Base-by-base conservation (phyloP, 1,139 yeast genomes). In the Suhomyces atakaporum region DNA sequence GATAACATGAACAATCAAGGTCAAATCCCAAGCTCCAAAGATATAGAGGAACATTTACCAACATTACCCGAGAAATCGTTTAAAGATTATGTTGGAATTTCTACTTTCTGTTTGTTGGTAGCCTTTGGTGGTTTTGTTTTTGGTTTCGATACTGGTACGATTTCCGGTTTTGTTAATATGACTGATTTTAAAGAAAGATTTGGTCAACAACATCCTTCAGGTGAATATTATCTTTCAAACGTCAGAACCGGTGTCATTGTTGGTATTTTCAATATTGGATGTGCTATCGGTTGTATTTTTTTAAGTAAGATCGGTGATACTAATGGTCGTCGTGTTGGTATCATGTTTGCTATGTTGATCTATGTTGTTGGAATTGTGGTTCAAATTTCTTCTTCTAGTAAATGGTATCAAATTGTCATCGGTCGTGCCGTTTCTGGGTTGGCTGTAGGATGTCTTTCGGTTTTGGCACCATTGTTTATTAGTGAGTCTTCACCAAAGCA, bases 371-470 rank as follows among this genome's bases (percentile, higher is more conserved):
- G 58, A 21, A 50, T 55, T 12, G 46, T 54, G 24, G 43, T 56
- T 38, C 60, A 56, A 39, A 54, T 54, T 18, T 40, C 55, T 9
- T 39, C 60, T 11, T 31, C 43, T 14, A 23, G 33, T 13, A 60
- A 62, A 42, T 75, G 81, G 81, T 70, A 70, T 51, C 81, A 75
- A 57, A 49, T 54, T 25, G 49, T 51, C 24, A 62, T 57, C 34
- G 88, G 88, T 40, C 72, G 88, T 33, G 49, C 49, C 31, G 45
- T 56, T 31, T 36, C 59, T 14, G 60, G 60, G 19, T 44, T 56
- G 38, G 59, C 54, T 25, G 60, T 56, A 9, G 60, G 60, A 8
- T 44, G 49, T 25, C 47, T 53, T 18, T 47, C 59, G 3, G 59
- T 56, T 15, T 45, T 56, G 24, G 42, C 52, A 10, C 60, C 60